Evolutionary conservation across 75 land plant species (phyloP).

Genomic region (Pseudotsuga menziesii): DNA sequence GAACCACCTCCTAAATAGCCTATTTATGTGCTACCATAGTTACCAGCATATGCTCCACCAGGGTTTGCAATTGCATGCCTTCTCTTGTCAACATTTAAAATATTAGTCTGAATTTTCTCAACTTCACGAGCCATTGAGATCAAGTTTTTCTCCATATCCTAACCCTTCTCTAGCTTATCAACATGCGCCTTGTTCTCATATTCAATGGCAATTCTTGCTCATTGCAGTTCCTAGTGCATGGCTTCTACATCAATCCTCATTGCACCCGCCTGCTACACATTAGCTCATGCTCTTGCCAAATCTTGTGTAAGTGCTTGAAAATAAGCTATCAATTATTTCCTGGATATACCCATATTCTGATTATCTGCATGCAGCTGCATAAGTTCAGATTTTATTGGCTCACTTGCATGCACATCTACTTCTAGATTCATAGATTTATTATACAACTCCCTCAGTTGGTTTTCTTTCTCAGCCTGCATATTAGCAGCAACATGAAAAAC

Average conservation of each 20-base stretch:
- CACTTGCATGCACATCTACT: conserved; percentile 53
- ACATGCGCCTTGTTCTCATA: conserved; percentile 68
- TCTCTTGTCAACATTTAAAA: too few species aligned
- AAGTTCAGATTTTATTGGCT: conserved; percentile 59
- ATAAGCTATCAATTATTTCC: conserved; percentile 53
- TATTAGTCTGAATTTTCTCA: conserved; percentile 73
- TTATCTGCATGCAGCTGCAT: conserved; percentile 53
- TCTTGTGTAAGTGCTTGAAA: conserved; percentile 60
- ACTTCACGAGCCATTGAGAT: conserved; percentile 76
- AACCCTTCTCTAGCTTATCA: conserved; percentile 60
- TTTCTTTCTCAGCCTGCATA: conserved; percentile 52
- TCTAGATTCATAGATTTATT: conserved; percentile 70
- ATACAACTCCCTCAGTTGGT: conserved; percentile 46
- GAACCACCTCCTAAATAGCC: conserved; percentile 33
- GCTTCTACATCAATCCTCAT: conserved; percentile 55
- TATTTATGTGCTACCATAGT: conserved; percentile 19
- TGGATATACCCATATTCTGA: conserved; percentile 34
- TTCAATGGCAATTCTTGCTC: conserved; percentile 64
- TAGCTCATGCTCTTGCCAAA: conserved; percentile 40
- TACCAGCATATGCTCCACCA: not conserved
- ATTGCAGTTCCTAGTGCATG: conserved; percentile 53
- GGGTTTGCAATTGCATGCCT: conserved; percentile 14
- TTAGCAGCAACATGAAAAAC: conserved; percentile 22
- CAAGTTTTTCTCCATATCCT: conserved; percentile 73
- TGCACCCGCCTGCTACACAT: conserved; percentile 39